Conservation (phyloP, 129 eudicot genomes). For the Escallonia herrerae region DNA sequence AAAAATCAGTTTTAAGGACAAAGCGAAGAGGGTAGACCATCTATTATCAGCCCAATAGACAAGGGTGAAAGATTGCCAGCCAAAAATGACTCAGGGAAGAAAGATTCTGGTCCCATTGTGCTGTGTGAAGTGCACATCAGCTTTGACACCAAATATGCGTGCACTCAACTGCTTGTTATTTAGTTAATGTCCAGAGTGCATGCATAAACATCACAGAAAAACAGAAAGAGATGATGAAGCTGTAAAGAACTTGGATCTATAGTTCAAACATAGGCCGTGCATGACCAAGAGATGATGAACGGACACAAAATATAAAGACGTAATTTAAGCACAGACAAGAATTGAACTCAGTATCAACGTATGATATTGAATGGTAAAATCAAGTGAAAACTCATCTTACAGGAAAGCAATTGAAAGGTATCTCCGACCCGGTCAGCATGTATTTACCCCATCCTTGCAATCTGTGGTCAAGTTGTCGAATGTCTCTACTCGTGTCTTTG, state of each 20-base stretch:
- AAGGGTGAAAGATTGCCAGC: too few relatives aligned
- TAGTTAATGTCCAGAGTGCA: too few relatives aligned
- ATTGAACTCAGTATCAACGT: conserved; percentile 1
- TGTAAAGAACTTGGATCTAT: not conserved
- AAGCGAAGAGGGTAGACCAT: too few relatives aligned
- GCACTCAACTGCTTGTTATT: too few relatives aligned
- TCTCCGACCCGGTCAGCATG: conserved; percentile 52
- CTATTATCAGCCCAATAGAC: too few relatives aligned
- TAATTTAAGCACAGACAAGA: not conserved
- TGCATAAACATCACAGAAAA: not conserved
- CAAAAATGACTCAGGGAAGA: too few relatives aligned
- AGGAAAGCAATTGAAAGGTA: not conserved
- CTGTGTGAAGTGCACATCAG: not conserved
- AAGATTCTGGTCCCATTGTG: not conserved
- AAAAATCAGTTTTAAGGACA: too few relatives aligned
- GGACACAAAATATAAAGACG: not conserved
- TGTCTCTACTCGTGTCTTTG: conserved; percentile 87
- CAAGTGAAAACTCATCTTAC: not conserved
- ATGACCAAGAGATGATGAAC: not conserved
- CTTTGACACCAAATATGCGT: too few relatives aligned
- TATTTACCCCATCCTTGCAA: conserved; percentile 93
- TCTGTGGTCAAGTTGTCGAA: conserved; percentile 81
- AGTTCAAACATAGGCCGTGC: not conserved
- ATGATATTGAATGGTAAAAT: conserved; percentile 2
- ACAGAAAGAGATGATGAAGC: not conserved